Conservation (phyloP, 208 protist genomes). For the Acanthamoeba royreba region DNA sequence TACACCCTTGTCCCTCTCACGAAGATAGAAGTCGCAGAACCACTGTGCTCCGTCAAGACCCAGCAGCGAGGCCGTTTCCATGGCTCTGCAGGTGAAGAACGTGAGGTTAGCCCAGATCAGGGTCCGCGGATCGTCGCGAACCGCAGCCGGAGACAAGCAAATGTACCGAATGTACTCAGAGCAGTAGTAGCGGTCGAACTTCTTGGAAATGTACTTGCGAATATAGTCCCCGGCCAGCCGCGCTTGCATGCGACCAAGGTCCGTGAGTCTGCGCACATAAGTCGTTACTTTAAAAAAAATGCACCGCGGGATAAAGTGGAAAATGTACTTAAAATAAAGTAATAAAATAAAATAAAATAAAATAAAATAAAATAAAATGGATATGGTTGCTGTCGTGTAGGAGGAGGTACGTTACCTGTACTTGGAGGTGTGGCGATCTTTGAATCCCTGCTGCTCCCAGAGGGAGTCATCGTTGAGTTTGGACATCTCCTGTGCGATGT, state of each 20-base stretch:
- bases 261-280: not conserved
- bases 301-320: not conserved
- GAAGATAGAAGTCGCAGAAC: constrained; percentile 34
- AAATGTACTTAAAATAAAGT: not conserved
- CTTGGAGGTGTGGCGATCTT: not conserved
- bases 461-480: not conserved
- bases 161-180: constrained; percentile 47
- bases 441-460: not conserved
- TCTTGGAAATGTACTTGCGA: constrained; percentile 17
- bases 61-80: constrained; percentile 50
- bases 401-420: not conserved
- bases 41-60: not conserved
- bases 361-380: not conserved
- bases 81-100: not conserved
- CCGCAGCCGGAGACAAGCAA: no score
- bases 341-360: constrained; percentile 9
- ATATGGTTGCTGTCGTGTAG: not conserved
- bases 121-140: no score
- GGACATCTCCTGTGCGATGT: not conserved
- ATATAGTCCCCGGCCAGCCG: not conserved
- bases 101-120: no score
- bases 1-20: constrained; percentile 43
- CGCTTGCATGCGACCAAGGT: not conserved
- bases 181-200: constrained; percentile 54
- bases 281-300: not conserved